These are phyloP conservation scores for Neoscytalidium dimidiatum DNA, from an alignment of 2,329 filamentous ascomycete genomes.

Conservation along the genomic window DNA sequence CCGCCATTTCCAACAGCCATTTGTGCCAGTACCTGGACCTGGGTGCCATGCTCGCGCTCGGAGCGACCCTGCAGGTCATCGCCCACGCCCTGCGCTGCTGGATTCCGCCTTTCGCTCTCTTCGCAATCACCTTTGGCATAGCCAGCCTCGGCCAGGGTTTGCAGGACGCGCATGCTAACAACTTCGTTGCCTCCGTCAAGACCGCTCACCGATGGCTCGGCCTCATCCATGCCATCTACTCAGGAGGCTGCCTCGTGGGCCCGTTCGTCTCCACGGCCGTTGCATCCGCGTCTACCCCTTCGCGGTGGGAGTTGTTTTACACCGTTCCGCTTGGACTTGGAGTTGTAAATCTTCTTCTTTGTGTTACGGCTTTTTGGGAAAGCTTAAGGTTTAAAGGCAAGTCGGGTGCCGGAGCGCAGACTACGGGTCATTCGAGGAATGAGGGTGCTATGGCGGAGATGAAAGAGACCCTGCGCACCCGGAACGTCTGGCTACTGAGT, in stretches of 20 bases:
- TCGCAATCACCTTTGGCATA: slow-evolving; percentile 59
- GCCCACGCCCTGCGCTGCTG: slow-evolving; percentile 59
- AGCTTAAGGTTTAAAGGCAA: slow-evolving; percentile 20
- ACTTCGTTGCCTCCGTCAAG: slow-evolving; percentile 56
- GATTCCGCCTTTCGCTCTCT: slow-evolving; percentile 60
- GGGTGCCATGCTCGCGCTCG: slow-evolving; percentile 58
- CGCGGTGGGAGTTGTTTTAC: slow-evolving; percentile 60
- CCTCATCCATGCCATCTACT: slow-evolving; percentile 66
- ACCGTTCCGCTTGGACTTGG: slow-evolving; percentile 56
- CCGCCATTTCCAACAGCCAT: slow-evolving; percentile 59
- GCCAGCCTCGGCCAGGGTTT: slow-evolving; percentile 62
- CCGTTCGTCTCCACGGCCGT: slow-evolving; percentile 49
- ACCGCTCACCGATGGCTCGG: slow-evolving; percentile 62
- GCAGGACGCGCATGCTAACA: slow-evolving; percentile 65
- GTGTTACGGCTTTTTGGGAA: slow-evolving; percentile 54
- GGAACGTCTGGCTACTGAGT: slow-evolving; percentile 59
- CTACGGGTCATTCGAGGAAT: slow-evolving; percentile 41
- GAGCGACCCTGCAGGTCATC: slow-evolving; percentile 57
- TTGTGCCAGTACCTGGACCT: slow-evolving; percentile 55
- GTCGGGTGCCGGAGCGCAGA: slow-evolving; percentile 22
- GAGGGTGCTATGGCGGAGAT: slow-evolving; percentile 30
- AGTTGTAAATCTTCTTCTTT: slow-evolving; percentile 51
- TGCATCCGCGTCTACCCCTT: slow-evolving; percentile 34
- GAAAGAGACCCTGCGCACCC: slow-evolving; percentile 46
- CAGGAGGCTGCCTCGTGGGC: slow-evolving; percentile 56